These are phyloP conservation scores for carrot (Daucus carota) DNA, from an alignment of 129 eudicot species.

Conservation along the genomic window DNA sequence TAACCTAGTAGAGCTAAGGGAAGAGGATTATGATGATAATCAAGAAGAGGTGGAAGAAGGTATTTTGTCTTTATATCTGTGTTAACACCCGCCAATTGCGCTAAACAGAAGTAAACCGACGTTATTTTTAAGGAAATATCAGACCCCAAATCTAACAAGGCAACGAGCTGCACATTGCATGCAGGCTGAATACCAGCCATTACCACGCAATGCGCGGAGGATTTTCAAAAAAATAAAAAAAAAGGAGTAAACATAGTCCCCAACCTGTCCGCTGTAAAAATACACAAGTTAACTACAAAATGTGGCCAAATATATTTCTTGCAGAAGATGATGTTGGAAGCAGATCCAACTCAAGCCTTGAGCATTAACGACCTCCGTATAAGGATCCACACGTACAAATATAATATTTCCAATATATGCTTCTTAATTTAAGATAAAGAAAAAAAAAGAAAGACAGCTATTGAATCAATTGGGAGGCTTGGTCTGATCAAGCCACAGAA, in stretches of 20 bases:
- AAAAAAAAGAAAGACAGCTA: no score
- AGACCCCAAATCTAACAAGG: not conserved
- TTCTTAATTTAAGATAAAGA: no score
- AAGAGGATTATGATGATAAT: not conserved
- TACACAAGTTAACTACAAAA: not conserved
- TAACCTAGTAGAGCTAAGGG: not conserved
- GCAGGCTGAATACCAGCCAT: not conserved
- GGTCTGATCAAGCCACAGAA: no score
- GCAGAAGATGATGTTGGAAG: no score
- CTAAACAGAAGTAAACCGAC: not conserved
- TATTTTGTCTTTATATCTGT: not conserved
- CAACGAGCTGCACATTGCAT: not conserved
- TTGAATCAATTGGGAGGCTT: no score
- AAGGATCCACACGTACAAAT: no score
- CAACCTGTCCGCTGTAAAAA: not conserved
- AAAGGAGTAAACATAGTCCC: not conserved
- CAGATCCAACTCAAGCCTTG: no score
- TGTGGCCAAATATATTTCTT: no score
- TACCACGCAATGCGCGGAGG: not conserved
- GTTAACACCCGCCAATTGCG: not conserved
- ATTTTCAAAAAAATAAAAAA: not conserved
- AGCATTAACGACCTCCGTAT: no score
- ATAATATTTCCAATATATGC: no score
- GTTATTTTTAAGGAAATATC: not conserved
- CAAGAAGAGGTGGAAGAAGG: not conserved